Percentiles rank a stretch among this genome's conserved stretches.
Evolutionary conservation across 768 basidiomycete genomes (phyloP).

Genomic region (Phlebiopsis gigantea): DNA sequence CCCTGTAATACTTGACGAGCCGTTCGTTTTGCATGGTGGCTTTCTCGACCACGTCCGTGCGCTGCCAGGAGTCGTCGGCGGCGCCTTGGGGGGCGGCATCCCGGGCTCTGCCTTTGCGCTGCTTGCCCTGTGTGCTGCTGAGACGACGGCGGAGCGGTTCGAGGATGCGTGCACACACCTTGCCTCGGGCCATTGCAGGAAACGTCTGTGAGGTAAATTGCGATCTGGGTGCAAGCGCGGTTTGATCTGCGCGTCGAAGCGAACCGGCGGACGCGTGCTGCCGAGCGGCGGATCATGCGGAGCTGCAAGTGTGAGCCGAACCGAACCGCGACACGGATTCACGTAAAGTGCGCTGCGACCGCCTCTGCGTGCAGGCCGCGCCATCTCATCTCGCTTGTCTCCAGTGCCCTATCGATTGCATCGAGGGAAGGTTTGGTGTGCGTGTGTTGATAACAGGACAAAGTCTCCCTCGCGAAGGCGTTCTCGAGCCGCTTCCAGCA

Average conservation of each 20-base stretch:
- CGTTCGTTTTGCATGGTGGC: constrained; percentile 67
- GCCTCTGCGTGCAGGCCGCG: background rate
- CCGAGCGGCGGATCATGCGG: constrained; percentile 1
- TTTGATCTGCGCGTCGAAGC: constrained; percentile 2
- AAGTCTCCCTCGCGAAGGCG: background rate
- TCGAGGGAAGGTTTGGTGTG: background rate
- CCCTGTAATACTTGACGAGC: constrained; percentile 63
- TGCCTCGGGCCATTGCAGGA: constrained; percentile 12
- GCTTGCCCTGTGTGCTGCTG: constrained; percentile 3
- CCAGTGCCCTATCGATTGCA: background rate
- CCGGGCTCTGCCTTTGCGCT: constrained; percentile 8
- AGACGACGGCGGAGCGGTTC: background rate
- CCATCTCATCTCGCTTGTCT: constrained; percentile 4
- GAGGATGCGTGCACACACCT: constrained; percentile 9
- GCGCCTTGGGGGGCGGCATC: background rate
- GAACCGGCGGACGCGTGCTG: background rate
- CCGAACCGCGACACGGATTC: background rate
- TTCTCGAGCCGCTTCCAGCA: background rate
- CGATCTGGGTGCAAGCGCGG: background rate
- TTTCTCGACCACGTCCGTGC: constrained; percentile 51
- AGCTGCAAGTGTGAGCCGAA: background rate
- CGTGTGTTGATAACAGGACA: background rate
- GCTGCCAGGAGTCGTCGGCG: constrained; percentile 26
- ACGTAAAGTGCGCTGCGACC: constrained; percentile 1
- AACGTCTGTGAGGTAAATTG: background rate